Percentiles rank a stretch among this genome's conserved stretches.
phyloP scores from a whole-genome alignment of 306 rosid genomes.

The Cucurbita ficifolia region DNA sequence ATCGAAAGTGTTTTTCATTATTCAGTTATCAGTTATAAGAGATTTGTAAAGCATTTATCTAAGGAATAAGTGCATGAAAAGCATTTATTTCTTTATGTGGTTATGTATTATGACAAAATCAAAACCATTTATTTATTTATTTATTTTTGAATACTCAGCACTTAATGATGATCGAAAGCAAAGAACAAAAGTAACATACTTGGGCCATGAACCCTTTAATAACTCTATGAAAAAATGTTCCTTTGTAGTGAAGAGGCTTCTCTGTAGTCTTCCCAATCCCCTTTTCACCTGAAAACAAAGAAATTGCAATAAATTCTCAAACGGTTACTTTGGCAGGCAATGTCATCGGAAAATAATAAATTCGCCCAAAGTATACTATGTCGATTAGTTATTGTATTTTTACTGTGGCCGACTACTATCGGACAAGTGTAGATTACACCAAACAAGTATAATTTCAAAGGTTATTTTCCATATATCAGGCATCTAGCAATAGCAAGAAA shows the following conservation, averaged over 20 bases:
- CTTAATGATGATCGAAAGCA: neutral
- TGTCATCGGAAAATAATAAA: neutral
- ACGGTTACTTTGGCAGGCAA: neutral
- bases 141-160: neutral
- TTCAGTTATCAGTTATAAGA: neutral
- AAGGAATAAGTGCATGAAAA: neutral
- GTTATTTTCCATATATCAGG: neutral
- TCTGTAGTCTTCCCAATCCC: slow-evolving; percentile 73
- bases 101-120: neutral
- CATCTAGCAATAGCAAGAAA: neutral
- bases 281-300: slow-evolving; percentile 56
- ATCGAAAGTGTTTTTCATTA: neutral
- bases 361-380: neutral
- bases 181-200: slow-evolving; percentile 33
- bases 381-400: neutral
- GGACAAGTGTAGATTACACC: neutral
- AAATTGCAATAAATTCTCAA: slow-evolving; percentile 1
- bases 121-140: neutral
- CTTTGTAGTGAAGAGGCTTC: slow-evolving; percentile 79
- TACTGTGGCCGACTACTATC: neutral
- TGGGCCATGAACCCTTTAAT: slow-evolving; percentile 97
- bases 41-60: neutral
- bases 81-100: neutral
- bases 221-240: slow-evolving; percentile 70
- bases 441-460: neutral